Base-by-base conservation (phyloP, 2,329 filamentous ascomycete species). In the Microthyrium microscopicum region DNA sequence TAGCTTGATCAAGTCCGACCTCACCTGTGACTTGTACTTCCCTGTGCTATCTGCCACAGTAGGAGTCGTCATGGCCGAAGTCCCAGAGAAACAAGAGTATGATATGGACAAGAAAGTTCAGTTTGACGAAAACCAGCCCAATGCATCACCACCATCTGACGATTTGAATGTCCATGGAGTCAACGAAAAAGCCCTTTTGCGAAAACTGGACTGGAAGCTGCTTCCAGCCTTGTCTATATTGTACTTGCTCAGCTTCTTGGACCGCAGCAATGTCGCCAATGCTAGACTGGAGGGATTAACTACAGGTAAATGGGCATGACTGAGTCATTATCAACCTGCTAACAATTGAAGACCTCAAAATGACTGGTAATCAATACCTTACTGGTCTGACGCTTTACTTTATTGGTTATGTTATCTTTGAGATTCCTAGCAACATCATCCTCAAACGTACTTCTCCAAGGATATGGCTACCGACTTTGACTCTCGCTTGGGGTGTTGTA, bases 301-400 rank as follows among this genome's bases (percentile, higher is more conserved):
- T 9, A 19, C 26, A 16, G n/a, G n/a, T n/a, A n/a, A n/a, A n/a
- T n/a, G n/a, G n/a, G n/a, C n/a, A n/a, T n/a, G n/a, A n/a, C n/a
- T n/a, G n/a, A n/a, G n/a, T n/a, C n/a, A n/a, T n/a, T n/a, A n/a
- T n/a, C n/a, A n/a, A n/a, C n/a, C n/a, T n/a, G n/a, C n/a, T n/a
- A n/a, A n/a, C n/a, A n/a, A n/a, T n/a, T n/a, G n/a, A n/a, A n/a
- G 33, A 34, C 21, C 33, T 34, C 7, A 18, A 24, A 6, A 34
- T 34, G 6, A 34, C 64, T 18, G 70, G 66, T 1, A 66, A 74
- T 29, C 61, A 77, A 42, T 79, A 80, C 37, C 56, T 78, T 1
- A 73, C 68, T 0, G 70, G 71, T 1, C 46, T 79, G 26, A 78
- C 73, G 0, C 48, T 79, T 0, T 80, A 77, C 48, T 80, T 80